A percentile compares a stretch with the other conserved stretches of the same genome.
Conservation (phyloP, 208 protist genomes). For the Blastocrithidia nonstop region DNA sequence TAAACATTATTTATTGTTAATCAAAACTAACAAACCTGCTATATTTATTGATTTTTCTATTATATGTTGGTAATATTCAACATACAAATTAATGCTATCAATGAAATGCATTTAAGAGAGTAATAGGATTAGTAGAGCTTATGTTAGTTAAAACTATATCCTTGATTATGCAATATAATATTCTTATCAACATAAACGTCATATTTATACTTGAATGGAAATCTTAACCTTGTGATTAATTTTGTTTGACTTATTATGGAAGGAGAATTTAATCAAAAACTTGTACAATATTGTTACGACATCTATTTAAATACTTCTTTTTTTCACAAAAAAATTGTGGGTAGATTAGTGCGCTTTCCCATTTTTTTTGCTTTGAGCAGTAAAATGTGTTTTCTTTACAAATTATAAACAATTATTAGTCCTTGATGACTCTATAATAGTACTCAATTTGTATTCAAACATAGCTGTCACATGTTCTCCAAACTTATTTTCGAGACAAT, state of each 20-base stretch:
- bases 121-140: constrained; percentile 3
- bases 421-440: no score
- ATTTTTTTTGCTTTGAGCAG: no score
- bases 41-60: not conserved
- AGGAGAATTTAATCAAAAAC: no score
- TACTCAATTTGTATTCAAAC: no score
- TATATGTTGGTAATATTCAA: not conserved
- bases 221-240: not conserved
- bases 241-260: not conserved
- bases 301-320: not conserved
- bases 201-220: constrained; percentile 2
- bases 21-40: not conserved
- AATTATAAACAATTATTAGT: no score
- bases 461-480: no score
- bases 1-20: not conserved
- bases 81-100: not conserved
- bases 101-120: not conserved
- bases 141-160: not conserved
- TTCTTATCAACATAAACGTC: not conserved
- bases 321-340: constrained; percentile 1
- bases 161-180: not conserved
- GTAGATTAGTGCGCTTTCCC: not conserved
- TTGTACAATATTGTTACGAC: not conserved
- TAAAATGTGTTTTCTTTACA: no score
- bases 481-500: no score